Evolutionary conservation across 2,329 filamentous ascomycete genomes (phyloP).

Genomic region (Microdochium paspali): DNA sequence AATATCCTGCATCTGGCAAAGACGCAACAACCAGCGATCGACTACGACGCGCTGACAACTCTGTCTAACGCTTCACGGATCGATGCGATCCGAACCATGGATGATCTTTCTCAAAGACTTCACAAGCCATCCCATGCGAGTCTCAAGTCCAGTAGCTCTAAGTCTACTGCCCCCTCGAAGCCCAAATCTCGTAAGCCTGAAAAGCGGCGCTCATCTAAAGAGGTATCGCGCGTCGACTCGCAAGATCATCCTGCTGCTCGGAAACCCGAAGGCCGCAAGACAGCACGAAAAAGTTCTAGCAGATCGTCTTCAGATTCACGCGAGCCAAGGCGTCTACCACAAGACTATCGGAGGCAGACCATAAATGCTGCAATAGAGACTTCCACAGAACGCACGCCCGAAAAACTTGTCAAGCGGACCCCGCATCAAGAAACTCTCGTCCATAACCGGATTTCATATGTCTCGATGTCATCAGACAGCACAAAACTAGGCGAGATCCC

Average conservation of each 20-base stretch:
- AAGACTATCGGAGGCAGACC: background rate
- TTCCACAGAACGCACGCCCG: background rate
- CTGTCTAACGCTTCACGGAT: slow-evolving; percentile 36
- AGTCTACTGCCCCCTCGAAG: slow-evolving; percentile 1
- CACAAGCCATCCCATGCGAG: slow-evolving; percentile 3
- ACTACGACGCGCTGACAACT: slow-evolving; percentile 35
- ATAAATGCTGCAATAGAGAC: background rate
- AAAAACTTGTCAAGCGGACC: background rate
- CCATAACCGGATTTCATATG: slow-evolving; percentile 14
- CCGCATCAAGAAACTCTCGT: background rate
- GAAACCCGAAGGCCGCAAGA: background rate
- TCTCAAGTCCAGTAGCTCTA: slow-evolving; percentile 1
- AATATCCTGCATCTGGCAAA: slow-evolving; percentile 25
- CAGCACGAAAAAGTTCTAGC: background rate
- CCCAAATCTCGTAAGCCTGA: background rate
- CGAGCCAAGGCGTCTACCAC: background rate
- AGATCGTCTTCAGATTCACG: background rate
- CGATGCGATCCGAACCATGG: slow-evolving; percentile 39
- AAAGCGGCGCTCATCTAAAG: background rate
- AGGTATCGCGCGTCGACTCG: no score
- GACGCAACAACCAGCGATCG: slow-evolving; percentile 22
- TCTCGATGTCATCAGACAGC: slow-evolving; percentile 31
- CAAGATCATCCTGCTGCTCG: no score
- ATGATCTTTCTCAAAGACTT: slow-evolving; percentile 30
- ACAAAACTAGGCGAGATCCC: slow-evolving; percentile 35